Evolutionary conservation across 176 grass and related monocot species (phyloP).

Genomic region (Saccharum officinarum): DNA sequence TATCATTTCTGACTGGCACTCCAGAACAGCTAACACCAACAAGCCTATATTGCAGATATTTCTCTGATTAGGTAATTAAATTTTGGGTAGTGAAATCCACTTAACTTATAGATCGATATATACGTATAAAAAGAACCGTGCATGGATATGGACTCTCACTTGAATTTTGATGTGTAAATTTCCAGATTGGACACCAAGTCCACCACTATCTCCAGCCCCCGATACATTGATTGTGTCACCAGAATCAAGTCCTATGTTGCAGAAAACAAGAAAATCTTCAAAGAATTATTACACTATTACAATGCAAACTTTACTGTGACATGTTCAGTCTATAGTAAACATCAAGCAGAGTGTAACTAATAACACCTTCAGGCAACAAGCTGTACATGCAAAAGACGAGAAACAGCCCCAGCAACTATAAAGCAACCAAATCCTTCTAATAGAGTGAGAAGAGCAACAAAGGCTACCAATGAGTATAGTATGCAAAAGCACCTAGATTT

Average conservation of each 20-base stretch:
- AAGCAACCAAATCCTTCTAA: slow-evolving; percentile 21
- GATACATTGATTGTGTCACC: slow-evolving; percentile 82
- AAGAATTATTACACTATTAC: not conserved
- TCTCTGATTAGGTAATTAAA: not conserved
- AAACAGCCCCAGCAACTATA: not conserved
- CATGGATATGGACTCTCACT: slow-evolving; percentile 48
- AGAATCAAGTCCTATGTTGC: slow-evolving; percentile 77
- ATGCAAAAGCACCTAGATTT: slow-evolving; percentile 11
- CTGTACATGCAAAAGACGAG: not conserved
- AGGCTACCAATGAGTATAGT: not conserved
- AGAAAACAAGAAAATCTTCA: slow-evolving; percentile 23
- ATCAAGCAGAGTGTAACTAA: not conserved
- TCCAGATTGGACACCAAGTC: slow-evolving; percentile 61
- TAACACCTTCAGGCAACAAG: slow-evolving; percentile 10
- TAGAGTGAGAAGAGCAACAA: not conserved
- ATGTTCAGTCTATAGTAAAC: slow-evolving; percentile 5
- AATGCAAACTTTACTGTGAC: not conserved
- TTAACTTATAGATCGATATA: slow-evolving; percentile 19
- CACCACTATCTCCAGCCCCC: slow-evolving; percentile 79
- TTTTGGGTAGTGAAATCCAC: slow-evolving; percentile 1
- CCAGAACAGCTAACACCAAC: not conserved
- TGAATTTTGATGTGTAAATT: slow-evolving; percentile 81
- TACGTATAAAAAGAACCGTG: not conserved
- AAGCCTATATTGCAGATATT: slow-evolving; percentile 2
- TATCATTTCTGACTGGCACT: not conserved